phyloP scores from a whole-genome alignment of 1,284 basidiomycete species.

The Puccinia novopanici region DNA sequence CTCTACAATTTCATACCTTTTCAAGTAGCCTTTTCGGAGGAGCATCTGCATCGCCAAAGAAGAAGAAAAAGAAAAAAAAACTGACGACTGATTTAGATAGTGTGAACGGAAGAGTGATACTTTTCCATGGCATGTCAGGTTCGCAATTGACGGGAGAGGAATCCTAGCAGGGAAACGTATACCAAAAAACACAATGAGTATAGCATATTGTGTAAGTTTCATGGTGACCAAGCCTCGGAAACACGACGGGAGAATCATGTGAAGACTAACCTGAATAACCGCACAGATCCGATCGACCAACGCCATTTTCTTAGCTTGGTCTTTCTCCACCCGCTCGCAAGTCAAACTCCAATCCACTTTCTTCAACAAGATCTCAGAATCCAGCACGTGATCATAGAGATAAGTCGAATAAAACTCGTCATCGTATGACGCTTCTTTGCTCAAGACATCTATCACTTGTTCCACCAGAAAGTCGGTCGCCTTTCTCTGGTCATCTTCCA shows the following conservation, averaged over 20 bases:
- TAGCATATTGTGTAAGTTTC: no score
- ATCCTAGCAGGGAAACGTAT: not conserved
- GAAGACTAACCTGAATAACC: not conserved
- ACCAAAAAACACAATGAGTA: no score
- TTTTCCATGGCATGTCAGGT: conserved; percentile 22
- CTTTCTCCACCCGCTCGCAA: conserved; percentile 28
- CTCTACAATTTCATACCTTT: not conserved
- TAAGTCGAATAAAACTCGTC: conserved; percentile 23
- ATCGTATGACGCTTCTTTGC: not conserved
- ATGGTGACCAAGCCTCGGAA: no score
- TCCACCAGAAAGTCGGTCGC: conserved; percentile 14
- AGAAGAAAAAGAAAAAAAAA: conserved; percentile 1
- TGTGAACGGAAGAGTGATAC: not conserved
- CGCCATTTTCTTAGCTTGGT: not conserved
- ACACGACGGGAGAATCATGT: not conserved
- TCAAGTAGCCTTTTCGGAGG: not conserved
- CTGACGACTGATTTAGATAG: conserved; percentile 29
- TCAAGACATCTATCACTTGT: conserved; percentile 12
- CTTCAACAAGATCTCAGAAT: not conserved
- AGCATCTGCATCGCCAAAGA: no score
- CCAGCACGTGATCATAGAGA: conserved; percentile 14
- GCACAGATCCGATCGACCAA: conserved; percentile 21
- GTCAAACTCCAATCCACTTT: conserved; percentile 28
- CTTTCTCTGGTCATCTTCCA: conserved; percentile 22
- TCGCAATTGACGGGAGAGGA: not conserved